Conservation (phyloP, 108 stramenopile species). For the Licmophora abbreviata region DNA sequence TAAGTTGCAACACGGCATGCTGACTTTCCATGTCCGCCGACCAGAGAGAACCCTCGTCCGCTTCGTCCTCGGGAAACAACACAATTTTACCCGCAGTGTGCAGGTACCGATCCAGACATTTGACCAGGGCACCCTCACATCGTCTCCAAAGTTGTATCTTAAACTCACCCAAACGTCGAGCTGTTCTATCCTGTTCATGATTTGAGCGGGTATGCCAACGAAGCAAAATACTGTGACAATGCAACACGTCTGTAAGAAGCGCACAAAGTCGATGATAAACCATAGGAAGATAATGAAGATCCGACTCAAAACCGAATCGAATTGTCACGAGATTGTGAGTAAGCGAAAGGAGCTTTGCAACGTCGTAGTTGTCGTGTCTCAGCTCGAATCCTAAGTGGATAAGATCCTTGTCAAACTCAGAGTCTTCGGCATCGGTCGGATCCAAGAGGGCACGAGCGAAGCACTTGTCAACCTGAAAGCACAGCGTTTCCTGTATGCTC, state of each 20-base stretch:
- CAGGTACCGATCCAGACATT: slow-evolving; percentile 37
- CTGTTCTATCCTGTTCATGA: slow-evolving; percentile 9
- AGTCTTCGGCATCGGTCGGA: slow-evolving; percentile 25
- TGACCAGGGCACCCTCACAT: slow-evolving; percentile 20
- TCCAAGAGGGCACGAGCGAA: slow-evolving; percentile 38
- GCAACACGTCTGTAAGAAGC: slow-evolving; percentile 15
- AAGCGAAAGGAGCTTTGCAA: slow-evolving; percentile 10
- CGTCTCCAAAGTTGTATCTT: slow-evolving; percentile 9
- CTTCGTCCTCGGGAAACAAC: slow-evolving; percentile 14
- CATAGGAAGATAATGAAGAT: slow-evolving; percentile 18
- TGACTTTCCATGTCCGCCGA: slow-evolving; percentile 23
- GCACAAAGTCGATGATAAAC: slow-evolving; percentile 35
- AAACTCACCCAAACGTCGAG: not conserved
- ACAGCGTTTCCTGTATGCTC: slow-evolving; percentile 8
- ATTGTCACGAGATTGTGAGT: slow-evolving; percentile 43
- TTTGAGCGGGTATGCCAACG: slow-evolving; percentile 16
- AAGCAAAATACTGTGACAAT: slow-evolving; percentile 10
- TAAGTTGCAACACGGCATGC: slow-evolving; percentile 22
- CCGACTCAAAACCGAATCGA: slow-evolving; percentile 36
- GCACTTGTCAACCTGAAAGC: slow-evolving; percentile 29
- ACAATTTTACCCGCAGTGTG: slow-evolving; percentile 14
- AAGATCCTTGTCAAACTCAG: slow-evolving; percentile 29
- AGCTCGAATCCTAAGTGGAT: slow-evolving; percentile 10
- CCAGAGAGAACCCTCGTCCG: slow-evolving; percentile 19
- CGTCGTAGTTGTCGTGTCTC: slow-evolving; percentile 11